A percentile compares a stretch with the other conserved stretches of the same genome.
phyloP scores from a whole-genome alignment of 257 asterid species.

The Nicotiana knightiana region DNA sequence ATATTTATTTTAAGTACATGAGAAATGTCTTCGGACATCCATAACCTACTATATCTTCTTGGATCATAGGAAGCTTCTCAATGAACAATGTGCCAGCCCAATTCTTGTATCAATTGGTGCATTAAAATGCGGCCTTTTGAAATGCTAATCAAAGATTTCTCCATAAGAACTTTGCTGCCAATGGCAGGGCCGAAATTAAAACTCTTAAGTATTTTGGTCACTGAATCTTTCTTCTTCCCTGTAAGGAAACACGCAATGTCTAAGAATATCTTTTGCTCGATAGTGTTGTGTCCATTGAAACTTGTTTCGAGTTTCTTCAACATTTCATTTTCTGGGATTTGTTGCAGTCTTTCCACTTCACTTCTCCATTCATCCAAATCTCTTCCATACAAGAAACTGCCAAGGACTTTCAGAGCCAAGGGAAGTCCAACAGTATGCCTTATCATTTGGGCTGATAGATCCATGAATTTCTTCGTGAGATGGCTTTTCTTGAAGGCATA shows the following conservation, averaged over 20 bases:
- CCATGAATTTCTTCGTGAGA: background rate
- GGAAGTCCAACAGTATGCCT: conserved; percentile 7
- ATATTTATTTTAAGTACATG: background rate
- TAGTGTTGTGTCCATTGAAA: background rate
- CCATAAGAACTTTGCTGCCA: conserved; percentile 2
- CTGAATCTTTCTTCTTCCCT: background rate
- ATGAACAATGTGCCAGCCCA: conserved; percentile 8
- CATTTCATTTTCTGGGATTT: background rate
- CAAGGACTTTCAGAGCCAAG: conserved; percentile 9
- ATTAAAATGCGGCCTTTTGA: background rate
- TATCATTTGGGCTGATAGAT: background rate
- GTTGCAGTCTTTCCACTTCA: background rate
- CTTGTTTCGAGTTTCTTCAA: background rate
- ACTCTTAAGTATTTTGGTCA: background rate
- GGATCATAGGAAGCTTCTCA: background rate
- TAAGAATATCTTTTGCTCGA: background rate
- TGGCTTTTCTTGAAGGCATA: conserved; percentile 1
- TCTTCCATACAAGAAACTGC: background rate
- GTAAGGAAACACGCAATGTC: conserved; percentile 11
- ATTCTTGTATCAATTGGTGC: conserved; percentile 5
- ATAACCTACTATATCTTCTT: conserved; percentile 5
- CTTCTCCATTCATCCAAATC: background rate
- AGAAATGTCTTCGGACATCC: background rate
- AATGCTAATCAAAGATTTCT: background rate
- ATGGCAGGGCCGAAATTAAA: background rate